Evolutionary conservation across 2,329 filamentous ascomycete species (phyloP).

Genomic region (Aspergillus tanneri): DNA sequence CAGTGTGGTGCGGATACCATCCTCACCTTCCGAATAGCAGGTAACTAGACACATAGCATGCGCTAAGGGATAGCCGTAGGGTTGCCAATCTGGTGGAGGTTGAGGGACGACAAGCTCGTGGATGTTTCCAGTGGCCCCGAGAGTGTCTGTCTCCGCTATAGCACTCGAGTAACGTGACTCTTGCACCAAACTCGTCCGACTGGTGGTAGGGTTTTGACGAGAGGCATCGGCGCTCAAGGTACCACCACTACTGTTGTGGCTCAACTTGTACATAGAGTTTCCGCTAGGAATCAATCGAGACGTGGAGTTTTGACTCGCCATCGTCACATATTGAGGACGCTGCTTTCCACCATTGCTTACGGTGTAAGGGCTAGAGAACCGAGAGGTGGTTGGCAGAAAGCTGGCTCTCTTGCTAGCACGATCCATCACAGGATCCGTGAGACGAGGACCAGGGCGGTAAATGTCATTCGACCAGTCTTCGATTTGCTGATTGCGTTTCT

Average conservation of each 20-base stretch:
- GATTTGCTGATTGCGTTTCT: slow-evolving; percentile 86
- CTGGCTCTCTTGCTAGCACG: slow-evolving; percentile 77
- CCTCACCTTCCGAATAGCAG: slow-evolving; percentile 91
- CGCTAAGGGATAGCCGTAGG: slow-evolving; percentile 90
- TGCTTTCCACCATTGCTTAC: slow-evolving; percentile 62
- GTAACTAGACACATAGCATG: slow-evolving; percentile 94
- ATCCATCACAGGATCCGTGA: slow-evolving; percentile 70
- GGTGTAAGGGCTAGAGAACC: slow-evolving; percentile 88
- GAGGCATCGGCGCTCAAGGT: slow-evolving; percentile 52
- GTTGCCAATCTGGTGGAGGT: slow-evolving; percentile 94
- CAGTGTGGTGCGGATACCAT: slow-evolving; percentile 87
- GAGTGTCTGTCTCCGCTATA: slow-evolving; percentile 64
- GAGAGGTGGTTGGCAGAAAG: slow-evolving; percentile 88
- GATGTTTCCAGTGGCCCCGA: slow-evolving; percentile 89
- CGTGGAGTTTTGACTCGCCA: slow-evolving; percentile 83
- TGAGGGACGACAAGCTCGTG: slow-evolving; percentile 95
- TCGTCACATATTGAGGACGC: slow-evolving; percentile 73
- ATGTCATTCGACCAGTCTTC: slow-evolving; percentile 99
- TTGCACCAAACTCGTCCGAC: slow-evolving; percentile 59
- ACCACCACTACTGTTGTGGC: slow-evolving; percentile 56
- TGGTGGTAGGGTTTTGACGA: slow-evolving; percentile 42
- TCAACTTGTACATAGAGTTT: slow-evolving; percentile 66
- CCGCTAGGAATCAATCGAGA: slow-evolving; percentile 64
- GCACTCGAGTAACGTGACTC: slow-evolving; percentile 58
- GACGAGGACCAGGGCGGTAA: slow-evolving; percentile 81